These are phyloP conservation scores for Penicillium nucicola DNA, from an alignment of 495 filamentous ascomycete genomes.

Conservation along the genomic window DNA sequence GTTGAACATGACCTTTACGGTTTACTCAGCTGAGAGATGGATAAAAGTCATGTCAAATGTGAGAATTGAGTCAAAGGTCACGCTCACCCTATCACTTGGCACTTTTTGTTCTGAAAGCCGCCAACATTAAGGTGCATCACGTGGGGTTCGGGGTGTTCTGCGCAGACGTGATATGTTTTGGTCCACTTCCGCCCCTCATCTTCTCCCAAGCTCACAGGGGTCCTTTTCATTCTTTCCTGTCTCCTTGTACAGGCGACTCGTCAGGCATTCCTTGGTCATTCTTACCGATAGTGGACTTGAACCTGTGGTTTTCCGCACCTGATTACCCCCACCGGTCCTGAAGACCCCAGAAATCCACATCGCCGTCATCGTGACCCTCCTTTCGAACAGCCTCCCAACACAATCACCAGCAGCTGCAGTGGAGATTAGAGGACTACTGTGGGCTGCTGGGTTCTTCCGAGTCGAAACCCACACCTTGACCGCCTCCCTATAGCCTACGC, in stretches of 20 bases:
- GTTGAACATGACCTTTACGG: background rate
- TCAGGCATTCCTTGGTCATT: background rate
- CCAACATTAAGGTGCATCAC: slow-evolving; percentile 22
- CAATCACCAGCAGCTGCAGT: slow-evolving; percentile 24
- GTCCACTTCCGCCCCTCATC: slow-evolving; percentile 27
- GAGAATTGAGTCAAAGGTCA: no score
- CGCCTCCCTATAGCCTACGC: slow-evolving; percentile 24
- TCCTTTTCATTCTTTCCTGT: background rate
- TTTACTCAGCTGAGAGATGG: no score
- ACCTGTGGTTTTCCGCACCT: no score
- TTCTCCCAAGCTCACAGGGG: slow-evolving; percentile 10
- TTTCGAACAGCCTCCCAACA: slow-evolving; percentile 15
- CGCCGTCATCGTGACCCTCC: slow-evolving; percentile 10
- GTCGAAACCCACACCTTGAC: slow-evolving; percentile 21
- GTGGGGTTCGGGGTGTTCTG: slow-evolving; percentile 15
- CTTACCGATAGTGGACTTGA: background rate
- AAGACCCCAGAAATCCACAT: no score
- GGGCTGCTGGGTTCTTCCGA: slow-evolving; percentile 22
- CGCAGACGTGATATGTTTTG: slow-evolving; percentile 19
- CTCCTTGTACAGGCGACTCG: background rate
- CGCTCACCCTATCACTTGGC: no score
- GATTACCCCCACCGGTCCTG: no score
- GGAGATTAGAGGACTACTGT: slow-evolving; percentile 22
- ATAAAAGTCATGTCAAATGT: no score
- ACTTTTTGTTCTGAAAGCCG: background rate